Conservation (phyloP, 2,329 filamentous ascomycete species). For the Claviceps humidiphila region DNA sequence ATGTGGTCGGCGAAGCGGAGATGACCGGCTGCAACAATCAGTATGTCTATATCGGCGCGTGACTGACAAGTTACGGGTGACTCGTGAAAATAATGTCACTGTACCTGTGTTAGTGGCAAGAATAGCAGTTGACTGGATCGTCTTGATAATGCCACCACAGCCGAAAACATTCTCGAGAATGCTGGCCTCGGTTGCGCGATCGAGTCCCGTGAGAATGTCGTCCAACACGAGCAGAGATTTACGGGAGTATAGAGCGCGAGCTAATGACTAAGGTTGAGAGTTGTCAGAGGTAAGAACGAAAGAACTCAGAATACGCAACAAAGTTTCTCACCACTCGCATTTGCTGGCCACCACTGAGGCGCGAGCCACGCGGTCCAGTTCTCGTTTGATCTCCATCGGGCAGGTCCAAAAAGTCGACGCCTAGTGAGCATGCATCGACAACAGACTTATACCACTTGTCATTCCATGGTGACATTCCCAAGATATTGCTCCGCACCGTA, state of each 20-base stretch:
- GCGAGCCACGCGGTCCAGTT: slow-evolving; percentile 12
- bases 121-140: slow-evolving; percentile 12
- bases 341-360: slow-evolving; percentile 16
- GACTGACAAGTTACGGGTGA: too few relatives aligned
- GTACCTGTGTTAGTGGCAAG: slow-evolving; percentile 16
- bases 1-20: slow-evolving; percentile 13
- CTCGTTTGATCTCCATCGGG: slow-evolving; percentile 12
- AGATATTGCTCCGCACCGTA: slow-evolving; percentile 14
- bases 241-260: slow-evolving; percentile 14
- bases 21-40: slow-evolving; percentile 9
- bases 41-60: background rate
- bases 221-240: slow-evolving; percentile 17
- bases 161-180: slow-evolving; percentile 24
- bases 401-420: slow-evolving; percentile 10
- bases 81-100: background rate
- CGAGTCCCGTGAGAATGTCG: slow-evolving; percentile 22
- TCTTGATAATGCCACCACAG: slow-evolving; percentile 16
- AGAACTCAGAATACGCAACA: background rate
- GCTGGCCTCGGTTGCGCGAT: slow-evolving; percentile 23
- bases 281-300: background rate
- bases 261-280: slow-evolving; percentile 8
- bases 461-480: slow-evolving; percentile 10
- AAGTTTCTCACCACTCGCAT: slow-evolving; percentile 11
- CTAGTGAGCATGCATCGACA: slow-evolving; percentile 9
- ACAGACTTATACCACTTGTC: slow-evolving; percentile 12